These are phyloP conservation scores for Styphnolobium japonicum DNA, from an alignment of 306 rosid genomes.

Conservation along the genomic window DNA sequence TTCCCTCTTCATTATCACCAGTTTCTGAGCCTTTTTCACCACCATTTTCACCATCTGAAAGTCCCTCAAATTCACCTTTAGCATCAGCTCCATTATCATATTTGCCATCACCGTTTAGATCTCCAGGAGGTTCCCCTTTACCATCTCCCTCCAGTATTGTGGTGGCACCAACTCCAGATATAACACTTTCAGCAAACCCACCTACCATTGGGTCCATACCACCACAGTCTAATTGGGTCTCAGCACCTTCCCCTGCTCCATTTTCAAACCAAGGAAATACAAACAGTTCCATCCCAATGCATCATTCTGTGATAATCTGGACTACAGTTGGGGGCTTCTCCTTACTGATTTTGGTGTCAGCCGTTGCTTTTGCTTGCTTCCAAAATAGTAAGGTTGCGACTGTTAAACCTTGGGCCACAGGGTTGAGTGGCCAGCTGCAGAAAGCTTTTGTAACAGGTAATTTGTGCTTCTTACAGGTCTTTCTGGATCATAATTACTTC, in stretches of 20 bases:
- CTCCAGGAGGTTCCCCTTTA: constrained; percentile 47
- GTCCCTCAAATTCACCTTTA: constrained; percentile 33
- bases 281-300: constrained; percentile 24
- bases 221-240: constrained; percentile 23
- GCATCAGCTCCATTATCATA: constrained; percentile 16
- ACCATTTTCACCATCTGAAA: constrained; percentile 26
- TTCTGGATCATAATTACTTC: not conserved
- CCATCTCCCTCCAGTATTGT: constrained; percentile 29
- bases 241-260: constrained; percentile 41
- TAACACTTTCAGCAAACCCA: constrained; percentile 34
- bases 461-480: not conserved
- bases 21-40: constrained; percentile 10
- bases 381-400: constrained; percentile 64
- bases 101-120: constrained; percentile 23
- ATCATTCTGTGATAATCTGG: constrained; percentile 36
- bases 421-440: constrained; percentile 93
- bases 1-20: constrained; percentile 30
- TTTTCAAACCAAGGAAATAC: constrained; percentile 32
- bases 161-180: constrained; percentile 33
- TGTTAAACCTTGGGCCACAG: constrained; percentile 94
- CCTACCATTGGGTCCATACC: constrained; percentile 32
- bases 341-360: constrained; percentile 45
- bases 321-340: constrained; percentile 53
- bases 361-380: constrained; percentile 36
- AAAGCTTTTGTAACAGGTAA: constrained; percentile 88